Base-by-base conservation (phyloP, 768 basidiomycete species). In the Serendipita sp. region DNA sequence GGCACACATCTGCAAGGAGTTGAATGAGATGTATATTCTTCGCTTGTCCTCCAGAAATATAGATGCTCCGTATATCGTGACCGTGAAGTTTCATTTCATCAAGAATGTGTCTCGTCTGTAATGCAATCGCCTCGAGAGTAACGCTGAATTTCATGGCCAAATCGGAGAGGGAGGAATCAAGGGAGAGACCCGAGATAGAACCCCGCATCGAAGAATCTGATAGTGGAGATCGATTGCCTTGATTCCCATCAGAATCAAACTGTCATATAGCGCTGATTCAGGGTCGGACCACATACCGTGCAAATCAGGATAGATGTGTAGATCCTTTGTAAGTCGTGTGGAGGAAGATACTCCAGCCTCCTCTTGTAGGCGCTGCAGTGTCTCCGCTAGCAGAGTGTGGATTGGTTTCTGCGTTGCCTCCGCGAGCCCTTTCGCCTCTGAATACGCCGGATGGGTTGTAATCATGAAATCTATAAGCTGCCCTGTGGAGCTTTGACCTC, bases 401-500 rank as follows among this genome's bases (percentile, higher is more conserved):
- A 11, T 3, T 45, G 3, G 18, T 66, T 23, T 74, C 2, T 72
- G 70, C 44, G 74, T 79, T 63, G 81, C 75, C 68, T 85, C 80
- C 0, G 84, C 84, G 8, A 79, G 69, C 64, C 84, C 80, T 52
- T 84, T 76, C 27, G 96, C 83, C 65, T 83, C 79, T 6, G 78
- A 72, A 68, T 90, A 90, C 1, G 95, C 90, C 2, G 88, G 83
- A 70, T 99, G 96, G 0, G 90, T 97, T 8, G 84, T 90, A 65
- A 98, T 80, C 71, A 94, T 86, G 72, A 96, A 97, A 70, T 99
- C 91, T 63, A 99, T 92, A 6, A 98, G 80, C 85, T 91, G 91
- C n/a, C 96, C 96, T 0, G 96, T 99, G 0, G 93, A 94, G 5
- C 93, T 96, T 74, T 99, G 96, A 1, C 96, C 96, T 44, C 95